phyloP scores from a whole-genome alignment of 345 rosid species.

The Clausena lansium region DNA sequence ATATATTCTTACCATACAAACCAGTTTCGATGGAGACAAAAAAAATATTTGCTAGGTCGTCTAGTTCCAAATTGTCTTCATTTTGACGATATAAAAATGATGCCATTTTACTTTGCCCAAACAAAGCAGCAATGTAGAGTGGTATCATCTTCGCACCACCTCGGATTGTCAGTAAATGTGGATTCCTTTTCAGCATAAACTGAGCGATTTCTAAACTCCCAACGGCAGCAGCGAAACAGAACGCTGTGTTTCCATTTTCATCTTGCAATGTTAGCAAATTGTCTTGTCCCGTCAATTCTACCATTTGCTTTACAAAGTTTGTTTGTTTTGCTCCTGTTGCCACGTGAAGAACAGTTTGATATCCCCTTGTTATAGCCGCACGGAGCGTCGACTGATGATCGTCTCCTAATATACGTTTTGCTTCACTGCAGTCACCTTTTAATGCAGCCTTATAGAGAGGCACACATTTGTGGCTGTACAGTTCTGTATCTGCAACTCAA shows the following conservation, averaged over 20 bases:
- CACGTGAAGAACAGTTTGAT: constrained; percentile 3
- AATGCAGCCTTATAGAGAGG: no score
- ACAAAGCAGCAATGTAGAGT: constrained; percentile 1
- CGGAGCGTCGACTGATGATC: neutral
- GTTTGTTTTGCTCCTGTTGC: neutral
- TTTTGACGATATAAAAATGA: neutral
- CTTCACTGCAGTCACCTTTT: no score
- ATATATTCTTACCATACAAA: constrained; percentile 13
- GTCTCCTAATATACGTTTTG: neutral
- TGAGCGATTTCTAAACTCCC: neutral
- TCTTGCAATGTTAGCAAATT: constrained; percentile 9
- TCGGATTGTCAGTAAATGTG: no score
- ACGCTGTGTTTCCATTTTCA: neutral
- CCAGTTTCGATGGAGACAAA: no score
- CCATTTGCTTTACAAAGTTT: constrained; percentile 20
- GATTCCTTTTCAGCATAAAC: no score
- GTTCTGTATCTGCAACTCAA: neutral
- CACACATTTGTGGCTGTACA: neutral
- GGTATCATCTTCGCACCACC: neutral
- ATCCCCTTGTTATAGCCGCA: neutral
- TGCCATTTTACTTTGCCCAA: neutral
- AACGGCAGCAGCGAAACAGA: neutral
- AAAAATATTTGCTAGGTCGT: neutral
- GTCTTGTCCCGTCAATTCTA: neutral
- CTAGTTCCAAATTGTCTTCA: neutral